Conservation (phyloP, 768 basidiomycete species). For the Serendipita vermifera region DNA sequence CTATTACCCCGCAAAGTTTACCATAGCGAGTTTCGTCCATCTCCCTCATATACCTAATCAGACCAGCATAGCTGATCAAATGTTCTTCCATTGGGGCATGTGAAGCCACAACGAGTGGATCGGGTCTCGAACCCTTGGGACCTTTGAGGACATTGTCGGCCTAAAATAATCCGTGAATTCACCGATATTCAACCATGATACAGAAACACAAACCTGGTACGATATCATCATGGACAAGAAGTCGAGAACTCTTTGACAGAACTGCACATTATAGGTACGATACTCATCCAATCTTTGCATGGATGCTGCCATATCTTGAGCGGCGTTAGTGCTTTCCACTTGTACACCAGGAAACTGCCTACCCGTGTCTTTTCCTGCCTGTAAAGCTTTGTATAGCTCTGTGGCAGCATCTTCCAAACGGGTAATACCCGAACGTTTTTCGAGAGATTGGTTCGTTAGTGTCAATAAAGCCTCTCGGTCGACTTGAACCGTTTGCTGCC, state of each 20-base stretch:
- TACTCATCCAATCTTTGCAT: slow-evolving; percentile 91
- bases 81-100: slow-evolving; percentile 71
- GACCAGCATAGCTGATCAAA: slow-evolving; percentile 74
- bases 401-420: slow-evolving; percentile 70
- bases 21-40: slow-evolving; percentile 87
- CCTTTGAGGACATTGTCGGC: slow-evolving; percentile 56
- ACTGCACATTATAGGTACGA: slow-evolving; percentile 75
- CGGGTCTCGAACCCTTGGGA: slow-evolving; percentile 32
- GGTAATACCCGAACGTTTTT: slow-evolving; percentile 61
- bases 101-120: slow-evolving; percentile 32
- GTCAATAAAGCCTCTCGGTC: slow-evolving; percentile 56
- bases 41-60: slow-evolving; percentile 88
- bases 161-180: slow-evolving; percentile 25
- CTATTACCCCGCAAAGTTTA: slow-evolving; percentile 74
- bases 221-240: slow-evolving; percentile 86
- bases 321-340: not conserved
- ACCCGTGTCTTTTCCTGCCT: slow-evolving; percentile 84
- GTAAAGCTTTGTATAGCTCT: slow-evolving; percentile 88
- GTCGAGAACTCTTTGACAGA: slow-evolving; percentile 83
- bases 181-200: slow-evolving; percentile 1
- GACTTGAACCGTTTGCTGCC: slow-evolving; percentile 90
- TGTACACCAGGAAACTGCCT: slow-evolving; percentile 13
- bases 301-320: slow-evolving; percentile 86
- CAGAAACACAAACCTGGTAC: slow-evolving; percentile 48
- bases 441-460: slow-evolving; percentile 81